Evolutionary conservation across 1,139 yeast species (phyloP).

Genomic region (Hyphopichia fennica): DNA sequence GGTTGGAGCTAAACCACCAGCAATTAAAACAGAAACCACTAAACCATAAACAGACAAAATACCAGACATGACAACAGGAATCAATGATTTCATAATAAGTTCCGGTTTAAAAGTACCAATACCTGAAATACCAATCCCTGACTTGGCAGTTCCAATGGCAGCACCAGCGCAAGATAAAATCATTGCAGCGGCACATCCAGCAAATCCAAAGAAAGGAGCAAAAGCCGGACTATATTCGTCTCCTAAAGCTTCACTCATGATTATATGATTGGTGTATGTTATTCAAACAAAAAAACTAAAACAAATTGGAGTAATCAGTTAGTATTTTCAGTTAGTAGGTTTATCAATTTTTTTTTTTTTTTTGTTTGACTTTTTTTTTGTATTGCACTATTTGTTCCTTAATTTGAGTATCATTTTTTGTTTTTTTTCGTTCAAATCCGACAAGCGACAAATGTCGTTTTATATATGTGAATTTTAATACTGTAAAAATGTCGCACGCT

Average conservation of each 20-base stretch:
- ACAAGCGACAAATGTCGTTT: neutral
- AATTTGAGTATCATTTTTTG: neutral
- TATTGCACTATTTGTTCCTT: too few species aligned
- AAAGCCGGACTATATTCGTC: constrained; percentile 77
- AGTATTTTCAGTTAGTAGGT: neutral
- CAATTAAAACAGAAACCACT: constrained; percentile 92
- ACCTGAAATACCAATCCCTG: constrained; percentile 96
- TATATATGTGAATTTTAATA: too few species aligned
- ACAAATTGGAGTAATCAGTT: too few species aligned
- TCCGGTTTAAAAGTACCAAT: constrained; percentile 85
- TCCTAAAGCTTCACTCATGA: constrained; percentile 32
- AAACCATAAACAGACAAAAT: constrained; percentile 94
- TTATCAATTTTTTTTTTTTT: too few species aligned
- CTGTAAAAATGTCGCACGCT: neutral
- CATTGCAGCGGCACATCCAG: constrained; percentile 93
- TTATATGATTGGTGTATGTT: neutral
- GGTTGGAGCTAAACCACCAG: constrained; percentile 83
- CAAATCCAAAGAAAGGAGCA: constrained; percentile 95
- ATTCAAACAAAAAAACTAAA: too few species aligned
- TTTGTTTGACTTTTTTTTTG: too few species aligned
- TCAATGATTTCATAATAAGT: constrained; percentile 76
- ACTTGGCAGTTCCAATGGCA: constrained; percentile 97
- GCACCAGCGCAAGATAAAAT: constrained; percentile 92
- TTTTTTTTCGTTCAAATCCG: neutral
- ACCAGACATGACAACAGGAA: constrained; percentile 99